Evolutionary conservation across 441 rosid species (phyloP).

Genomic region (Jatropha podagrica): DNA sequence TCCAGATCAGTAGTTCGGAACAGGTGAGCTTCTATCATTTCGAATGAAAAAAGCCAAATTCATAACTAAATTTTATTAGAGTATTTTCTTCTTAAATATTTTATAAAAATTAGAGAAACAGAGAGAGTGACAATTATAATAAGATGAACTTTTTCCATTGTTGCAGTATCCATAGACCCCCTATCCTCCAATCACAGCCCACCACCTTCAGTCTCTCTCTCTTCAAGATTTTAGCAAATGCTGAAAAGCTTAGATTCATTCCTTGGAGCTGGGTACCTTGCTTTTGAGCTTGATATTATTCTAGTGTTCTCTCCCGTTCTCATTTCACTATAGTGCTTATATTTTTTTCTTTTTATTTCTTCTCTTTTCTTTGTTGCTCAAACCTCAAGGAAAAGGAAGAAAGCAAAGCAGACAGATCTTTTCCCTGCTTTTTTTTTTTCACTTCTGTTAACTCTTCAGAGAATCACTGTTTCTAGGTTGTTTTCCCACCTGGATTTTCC

Average conservation of each 20-base stretch:
- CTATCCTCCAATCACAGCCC: conserved; percentile 49
- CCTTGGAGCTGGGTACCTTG: conserved; percentile 28
- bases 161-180: conserved; percentile 47
- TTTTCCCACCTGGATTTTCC: conserved; percentile 21
- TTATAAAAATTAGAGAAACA: neutral
- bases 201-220: conserved; percentile 36
- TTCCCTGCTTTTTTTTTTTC: conserved; percentile 28
- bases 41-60: neutral
- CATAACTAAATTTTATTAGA: neutral
- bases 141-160: conserved; percentile 36
- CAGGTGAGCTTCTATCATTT: neutral
- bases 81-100: neutral
- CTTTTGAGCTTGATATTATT: conserved; percentile 18
- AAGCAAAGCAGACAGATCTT: conserved; percentile 32
- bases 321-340: neutral
- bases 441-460: conserved; percentile 8
- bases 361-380: conserved; percentile 31
- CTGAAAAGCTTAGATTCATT: conserved; percentile 31
- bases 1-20: neutral
- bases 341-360: conserved; percentile 3
- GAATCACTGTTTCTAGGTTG: conserved; percentile 18
- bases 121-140: conserved; percentile 27
- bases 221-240: conserved; percentile 15
- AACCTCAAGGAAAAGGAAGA: conserved; percentile 28
- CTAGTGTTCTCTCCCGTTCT: neutral